These are phyloP conservation scores for Colletotrichum sp. DNA, from an alignment of 2,329 filamentous ascomycete species.

Conservation along the genomic window DNA sequence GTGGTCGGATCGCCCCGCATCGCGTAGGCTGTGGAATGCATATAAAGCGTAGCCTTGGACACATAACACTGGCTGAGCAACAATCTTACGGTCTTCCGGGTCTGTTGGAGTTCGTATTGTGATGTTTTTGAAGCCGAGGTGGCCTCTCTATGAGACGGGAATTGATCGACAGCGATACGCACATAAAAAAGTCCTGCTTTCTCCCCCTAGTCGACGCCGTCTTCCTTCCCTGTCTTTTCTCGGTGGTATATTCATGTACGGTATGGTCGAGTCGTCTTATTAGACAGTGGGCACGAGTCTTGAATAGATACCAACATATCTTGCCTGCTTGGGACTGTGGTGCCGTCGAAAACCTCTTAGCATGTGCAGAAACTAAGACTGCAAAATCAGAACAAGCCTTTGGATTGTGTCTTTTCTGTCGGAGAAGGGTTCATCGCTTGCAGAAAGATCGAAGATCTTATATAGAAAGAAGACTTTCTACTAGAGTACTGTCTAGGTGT, in stretches of 20 bases:
- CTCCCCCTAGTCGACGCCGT: neutral
- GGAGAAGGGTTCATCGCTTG: too few relatives aligned
- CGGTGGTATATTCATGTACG: neutral
- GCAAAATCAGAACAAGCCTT: too few relatives aligned
- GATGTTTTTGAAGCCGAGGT: neutral
- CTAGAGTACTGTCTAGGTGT: accelerated
- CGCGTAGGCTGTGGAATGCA: accelerated
- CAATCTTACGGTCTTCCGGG: neutral
- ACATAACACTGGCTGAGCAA: neutral
- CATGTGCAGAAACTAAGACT: too few relatives aligned
- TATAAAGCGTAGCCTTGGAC: neutral
- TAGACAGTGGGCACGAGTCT: accelerated
- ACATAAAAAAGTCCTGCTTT: neutral
- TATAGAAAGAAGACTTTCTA: too few relatives aligned
- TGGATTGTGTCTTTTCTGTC: too few relatives aligned
- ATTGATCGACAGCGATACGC: neutral
- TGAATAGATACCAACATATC: neutral
- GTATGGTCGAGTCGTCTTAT: accelerated
- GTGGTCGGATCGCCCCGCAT: neutral
- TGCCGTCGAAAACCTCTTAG: neutral
- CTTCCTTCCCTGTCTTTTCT: neutral
- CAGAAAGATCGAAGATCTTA: too few relatives aligned
- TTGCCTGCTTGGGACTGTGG: accelerated
- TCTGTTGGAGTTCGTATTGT: neutral
- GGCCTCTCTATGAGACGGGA: neutral